These are phyloP conservation scores for Vaccinium corymbosum DNA, from an alignment of 148 eudicot species.

Conservation along the genomic window DNA sequence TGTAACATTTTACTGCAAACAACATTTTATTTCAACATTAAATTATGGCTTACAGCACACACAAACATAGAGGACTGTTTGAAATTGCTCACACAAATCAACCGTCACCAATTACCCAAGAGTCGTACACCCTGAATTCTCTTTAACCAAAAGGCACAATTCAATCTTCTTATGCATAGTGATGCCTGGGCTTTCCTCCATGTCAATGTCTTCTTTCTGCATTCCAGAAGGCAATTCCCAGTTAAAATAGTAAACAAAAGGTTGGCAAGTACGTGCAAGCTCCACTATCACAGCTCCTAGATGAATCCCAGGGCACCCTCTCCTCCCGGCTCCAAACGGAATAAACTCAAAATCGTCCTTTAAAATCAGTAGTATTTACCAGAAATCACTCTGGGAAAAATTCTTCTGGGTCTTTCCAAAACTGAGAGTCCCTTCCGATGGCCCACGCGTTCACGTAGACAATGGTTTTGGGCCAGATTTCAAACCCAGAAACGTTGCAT, in stretches of 20 bases:
- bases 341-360: slow-evolving; percentile 13
- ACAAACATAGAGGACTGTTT: too few species aligned
- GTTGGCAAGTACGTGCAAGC: slow-evolving; percentile 13
- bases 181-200: neutral
- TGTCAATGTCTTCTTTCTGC: slow-evolving; percentile 11
- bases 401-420: slow-evolving; percentile 16
- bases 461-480: slow-evolving; percentile 1
- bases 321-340: slow-evolving; percentile 13
- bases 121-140: neutral
- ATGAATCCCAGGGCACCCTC: slow-evolving; percentile 10
- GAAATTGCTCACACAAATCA: neutral
- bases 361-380: neutral
- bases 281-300: slow-evolving; percentile 11
- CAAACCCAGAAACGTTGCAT: neutral
- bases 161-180: slow-evolving; percentile 4
- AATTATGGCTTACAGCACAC: too few species aligned
- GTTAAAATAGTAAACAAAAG: neutral
- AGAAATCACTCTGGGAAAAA: slow-evolving; percentile 9
- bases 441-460: slow-evolving; percentile 5
- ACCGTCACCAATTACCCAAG: neutral
- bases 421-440: slow-evolving; percentile 6
- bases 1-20: too few species aligned
- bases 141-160: neutral
- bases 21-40: too few species aligned
- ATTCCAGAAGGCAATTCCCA: slow-evolving; percentile 12